Conservation (phyloP, 2,329 filamentous ascomycete species). For the Venturia carpophila region DNA sequence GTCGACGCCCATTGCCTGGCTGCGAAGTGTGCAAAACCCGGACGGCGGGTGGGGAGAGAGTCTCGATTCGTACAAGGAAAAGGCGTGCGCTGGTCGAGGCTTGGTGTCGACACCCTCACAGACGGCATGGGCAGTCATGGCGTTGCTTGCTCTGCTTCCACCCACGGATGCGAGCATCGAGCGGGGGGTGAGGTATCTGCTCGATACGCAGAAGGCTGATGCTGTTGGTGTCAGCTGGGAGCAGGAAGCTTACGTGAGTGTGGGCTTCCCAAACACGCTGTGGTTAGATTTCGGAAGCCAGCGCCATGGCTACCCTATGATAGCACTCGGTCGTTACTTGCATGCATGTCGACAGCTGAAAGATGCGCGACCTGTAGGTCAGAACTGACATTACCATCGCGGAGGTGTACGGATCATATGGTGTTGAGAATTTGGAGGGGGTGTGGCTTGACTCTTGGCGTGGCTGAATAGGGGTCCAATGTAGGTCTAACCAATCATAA, state of each 20-base stretch:
- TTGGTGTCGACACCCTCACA: slow-evolving; percentile 7
- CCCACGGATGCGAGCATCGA: not conserved
- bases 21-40: not conserved
- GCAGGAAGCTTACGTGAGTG: not conserved
- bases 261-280: not conserved
- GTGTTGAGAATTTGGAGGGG: too few species aligned
- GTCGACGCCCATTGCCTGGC: not conserved
- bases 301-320: not conserved
- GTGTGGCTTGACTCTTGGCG: too few species aligned
- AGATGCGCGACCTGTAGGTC: not conserved
- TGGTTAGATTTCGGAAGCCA: not conserved
- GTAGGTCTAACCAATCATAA: too few species aligned
- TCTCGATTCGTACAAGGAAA: slow-evolving; percentile 8
- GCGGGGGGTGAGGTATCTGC: not conserved
- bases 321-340: not conserved
- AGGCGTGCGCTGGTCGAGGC: not conserved
- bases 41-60: slow-evolving; percentile 12
- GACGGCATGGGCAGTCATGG: slow-evolving; percentile 14
- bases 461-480: too few species aligned
- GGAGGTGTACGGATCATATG: too few species aligned
- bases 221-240: not conserved
- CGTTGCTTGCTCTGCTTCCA: not conserved
- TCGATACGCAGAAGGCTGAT: not conserved
- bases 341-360: not conserved
- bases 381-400: not conserved